Percentiles rank a stretch among this genome's conserved stretches.
phyloP scores from a whole-genome alignment of 2,329 filamentous ascomycete genomes.

The Diaporthe eres region DNA sequence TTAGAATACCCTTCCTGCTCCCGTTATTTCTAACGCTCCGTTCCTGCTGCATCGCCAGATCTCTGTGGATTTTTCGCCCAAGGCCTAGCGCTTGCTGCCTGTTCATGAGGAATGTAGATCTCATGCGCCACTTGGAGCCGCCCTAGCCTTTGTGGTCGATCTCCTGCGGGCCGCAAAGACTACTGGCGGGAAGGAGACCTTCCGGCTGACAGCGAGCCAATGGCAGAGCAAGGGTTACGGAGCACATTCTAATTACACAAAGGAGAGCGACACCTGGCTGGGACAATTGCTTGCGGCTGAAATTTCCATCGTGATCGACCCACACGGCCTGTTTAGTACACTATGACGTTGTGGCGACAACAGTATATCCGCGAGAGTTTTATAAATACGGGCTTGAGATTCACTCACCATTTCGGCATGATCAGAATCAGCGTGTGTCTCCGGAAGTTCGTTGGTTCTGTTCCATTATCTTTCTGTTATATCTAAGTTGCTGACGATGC shows the following conservation, averaged over 20 bases:
- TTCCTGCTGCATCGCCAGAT: too few species aligned
- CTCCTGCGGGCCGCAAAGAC: conserved; percentile 1
- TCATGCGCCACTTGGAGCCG: neutral
- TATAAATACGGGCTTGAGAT: neutral
- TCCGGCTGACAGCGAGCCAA: neutral
- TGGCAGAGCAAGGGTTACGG: neutral
- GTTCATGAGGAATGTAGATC: neutral
- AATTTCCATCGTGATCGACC: neutral
- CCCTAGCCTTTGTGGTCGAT: conserved; percentile 4
- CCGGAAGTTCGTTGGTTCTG: too few species aligned
- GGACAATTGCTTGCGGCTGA: neutral
- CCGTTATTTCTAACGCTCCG: too few species aligned
- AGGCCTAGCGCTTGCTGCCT: too few species aligned
- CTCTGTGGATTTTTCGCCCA: too few species aligned
- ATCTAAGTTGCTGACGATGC: conserved; percentile 9
- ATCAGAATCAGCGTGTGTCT: neutral
- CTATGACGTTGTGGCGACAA: neutral
- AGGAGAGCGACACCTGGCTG: neutral
- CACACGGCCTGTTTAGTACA: neutral
- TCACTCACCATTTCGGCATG: neutral
- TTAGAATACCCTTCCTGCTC: too few species aligned
- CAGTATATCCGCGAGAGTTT: neutral
- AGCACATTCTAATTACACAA: neutral
- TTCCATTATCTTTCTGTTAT: too few species aligned
- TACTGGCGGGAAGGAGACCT: neutral